Evolutionary conservation across 768 basidiomycete genomes (phyloP).

Genomic region (Strobilomyces echinocephalus): DNA sequence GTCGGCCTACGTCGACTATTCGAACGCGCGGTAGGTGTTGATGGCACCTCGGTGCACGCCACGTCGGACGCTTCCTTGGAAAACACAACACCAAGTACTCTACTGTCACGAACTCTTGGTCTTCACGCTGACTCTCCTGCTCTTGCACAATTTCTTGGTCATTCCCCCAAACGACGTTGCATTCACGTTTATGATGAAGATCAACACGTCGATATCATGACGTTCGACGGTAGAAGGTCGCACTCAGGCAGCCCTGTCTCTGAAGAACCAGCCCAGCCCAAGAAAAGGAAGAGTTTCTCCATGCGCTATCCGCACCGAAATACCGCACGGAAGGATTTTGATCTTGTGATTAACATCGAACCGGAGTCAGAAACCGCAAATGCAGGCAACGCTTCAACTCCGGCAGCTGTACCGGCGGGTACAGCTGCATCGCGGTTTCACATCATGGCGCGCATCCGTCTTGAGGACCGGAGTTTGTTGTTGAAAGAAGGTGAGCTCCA

Average conservation of each 20-base stretch:
- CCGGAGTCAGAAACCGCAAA: background rate
- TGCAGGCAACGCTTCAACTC: background rate
- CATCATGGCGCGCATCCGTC: slow-evolving; percentile 38
- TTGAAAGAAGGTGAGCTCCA: slow-evolving; percentile 35
- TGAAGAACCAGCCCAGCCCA: background rate
- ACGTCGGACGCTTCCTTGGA: slow-evolving; percentile 3
- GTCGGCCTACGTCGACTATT: slow-evolving; percentile 46
- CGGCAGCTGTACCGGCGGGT: slow-evolving; percentile 10
- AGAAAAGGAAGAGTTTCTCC: slow-evolving; percentile 26
- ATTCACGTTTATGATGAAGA: slow-evolving; percentile 36
- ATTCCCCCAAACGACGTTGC: slow-evolving; percentile 37
- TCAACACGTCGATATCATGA: slow-evolving; percentile 32
- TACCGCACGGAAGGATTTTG: slow-evolving; percentile 35
- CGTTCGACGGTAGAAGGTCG: slow-evolving; percentile 5
- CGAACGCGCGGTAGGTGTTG: slow-evolving; percentile 45
- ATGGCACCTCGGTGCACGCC: slow-evolving; percentile 12
- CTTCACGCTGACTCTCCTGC: slow-evolving; percentile 49
- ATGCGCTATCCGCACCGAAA: slow-evolving; percentile 41
- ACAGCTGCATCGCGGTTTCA: slow-evolving; percentile 40
- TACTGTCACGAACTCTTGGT: slow-evolving; percentile 46
- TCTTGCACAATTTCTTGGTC: slow-evolving; percentile 47
- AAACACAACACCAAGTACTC: slow-evolving; percentile 28
- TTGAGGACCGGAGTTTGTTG: slow-evolving; percentile 43
- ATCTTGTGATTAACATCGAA: slow-evolving; percentile 21
- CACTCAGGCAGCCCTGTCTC: background rate